Evolutionary conservation across 768 basidiomycete genomes (phyloP), one percentile per base, ranked within the genome.

Genomic region (Ramaria sp.): DNA sequence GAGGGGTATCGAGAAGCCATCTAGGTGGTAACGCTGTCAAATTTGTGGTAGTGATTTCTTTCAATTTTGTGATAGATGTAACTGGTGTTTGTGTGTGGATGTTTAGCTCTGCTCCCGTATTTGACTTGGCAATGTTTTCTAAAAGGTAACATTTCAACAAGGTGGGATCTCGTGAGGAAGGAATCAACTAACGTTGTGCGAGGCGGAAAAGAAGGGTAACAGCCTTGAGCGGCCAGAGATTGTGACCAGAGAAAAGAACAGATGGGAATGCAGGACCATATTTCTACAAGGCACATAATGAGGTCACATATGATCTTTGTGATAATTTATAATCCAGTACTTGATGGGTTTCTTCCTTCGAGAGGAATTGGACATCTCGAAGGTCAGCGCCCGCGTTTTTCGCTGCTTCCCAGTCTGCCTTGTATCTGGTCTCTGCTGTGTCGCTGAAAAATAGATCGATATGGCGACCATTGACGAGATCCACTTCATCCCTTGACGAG

Each of bases 181-280:
- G n/a, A 22, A 42, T 43, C 3, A 16, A 4, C 39, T 32, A 9
- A 44, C 38, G 10, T 20, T 28, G 52, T 9, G 79, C 73, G 15
- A 73, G 65, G 20, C 71, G 66, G 60, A 76, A 88, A 7, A 88
- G 66, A 43, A 76, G 70, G 0, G 84, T 81, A 50, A 88, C 85
- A n/a, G 89, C 73, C 61, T 92, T 93, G 61, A 82, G 75, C 0
- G 86, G 87, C 81, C 82, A 91, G 25, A 90, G 66, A 59, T 88
- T 92, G 62, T 81, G 66, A 0, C 75, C 82, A 1, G 74, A 76
- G 20, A 68, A 66, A 45, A 70, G 70, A 30, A 80, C 68, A 1
- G 67, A 85, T 0, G 84, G 76, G 63, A 78, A 77, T 5, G 67
- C 64, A 0, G 77, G 67, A 5, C 77, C 77, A 36, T 77, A 73